These are phyloP conservation scores for Xanthoceras sorbifolium DNA, from an alignment of 345 rosid genomes.

Conservation along the genomic window DNA sequence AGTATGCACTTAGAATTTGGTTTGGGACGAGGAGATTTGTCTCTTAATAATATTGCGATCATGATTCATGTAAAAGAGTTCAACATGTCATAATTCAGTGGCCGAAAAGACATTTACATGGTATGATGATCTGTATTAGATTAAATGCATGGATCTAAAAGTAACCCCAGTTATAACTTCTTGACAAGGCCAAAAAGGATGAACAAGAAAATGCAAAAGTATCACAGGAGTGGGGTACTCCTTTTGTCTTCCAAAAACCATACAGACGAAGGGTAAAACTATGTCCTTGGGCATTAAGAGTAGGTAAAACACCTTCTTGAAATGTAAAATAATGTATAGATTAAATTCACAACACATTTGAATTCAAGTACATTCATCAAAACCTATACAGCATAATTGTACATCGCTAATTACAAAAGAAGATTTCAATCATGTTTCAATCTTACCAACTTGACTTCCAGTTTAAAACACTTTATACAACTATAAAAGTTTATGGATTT, in stretches of 20 bases:
- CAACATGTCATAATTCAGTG: constrained; percentile 3
- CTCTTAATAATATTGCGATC: not conserved
- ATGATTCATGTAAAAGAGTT: not conserved
- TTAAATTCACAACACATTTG: not conserved
- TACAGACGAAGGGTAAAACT: not conserved
- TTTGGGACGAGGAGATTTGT: not conserved
- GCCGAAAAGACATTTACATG: not conserved
- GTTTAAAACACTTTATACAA: constrained; percentile 6
- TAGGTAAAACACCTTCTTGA: not conserved
- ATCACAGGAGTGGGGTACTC: not conserved
- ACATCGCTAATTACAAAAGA: not conserved
- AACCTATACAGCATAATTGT: not conserved
- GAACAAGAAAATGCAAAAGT: not conserved
- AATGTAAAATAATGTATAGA: not conserved
- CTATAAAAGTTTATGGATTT: constrained; percentile 1
- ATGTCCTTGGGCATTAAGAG: not conserved
- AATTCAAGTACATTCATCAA: not conserved
- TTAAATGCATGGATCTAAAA: not conserved
- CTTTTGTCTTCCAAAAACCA: not conserved
- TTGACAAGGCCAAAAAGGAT: not conserved
- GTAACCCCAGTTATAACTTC: not conserved
- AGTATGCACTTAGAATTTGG: not conserved
- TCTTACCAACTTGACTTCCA: not conserved
- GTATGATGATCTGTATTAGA: not conserved
- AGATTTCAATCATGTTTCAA: constrained; percentile 1